phyloP scores from a whole-genome alignment of 2,329 filamentous ascomycete species.

The Talaromyces sp. region DNA sequence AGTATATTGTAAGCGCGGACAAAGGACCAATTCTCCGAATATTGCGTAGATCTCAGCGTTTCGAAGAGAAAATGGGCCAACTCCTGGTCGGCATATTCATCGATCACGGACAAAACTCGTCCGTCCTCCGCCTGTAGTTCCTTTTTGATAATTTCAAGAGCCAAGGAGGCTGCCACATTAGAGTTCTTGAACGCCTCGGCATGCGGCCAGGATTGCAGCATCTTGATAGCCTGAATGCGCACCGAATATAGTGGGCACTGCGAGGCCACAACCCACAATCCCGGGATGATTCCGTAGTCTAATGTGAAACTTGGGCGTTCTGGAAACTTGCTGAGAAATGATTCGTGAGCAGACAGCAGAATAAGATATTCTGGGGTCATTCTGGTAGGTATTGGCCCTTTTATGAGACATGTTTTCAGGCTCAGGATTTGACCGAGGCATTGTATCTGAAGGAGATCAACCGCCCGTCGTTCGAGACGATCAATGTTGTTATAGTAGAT shows the following conservation, averaged over 20 bases:
- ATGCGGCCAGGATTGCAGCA: conserved; percentile 11
- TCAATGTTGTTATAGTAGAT: background rate
- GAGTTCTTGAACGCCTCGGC: conserved; percentile 2
- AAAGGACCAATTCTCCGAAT: background rate
- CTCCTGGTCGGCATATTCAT: background rate
- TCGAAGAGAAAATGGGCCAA: background rate
- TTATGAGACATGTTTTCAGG: background rate
- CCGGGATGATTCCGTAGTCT: conserved; percentile 8
- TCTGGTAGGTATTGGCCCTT: background rate
- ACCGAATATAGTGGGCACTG: conserved; percentile 1
- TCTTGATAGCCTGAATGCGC: conserved; percentile 8
- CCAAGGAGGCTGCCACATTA: conserved; percentile 11
- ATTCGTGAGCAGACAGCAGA: background rate
- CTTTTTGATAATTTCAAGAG: background rate
- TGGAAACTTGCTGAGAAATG: background rate
- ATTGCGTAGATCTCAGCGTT: background rate
- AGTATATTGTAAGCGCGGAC: background rate
- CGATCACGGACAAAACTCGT: background rate
- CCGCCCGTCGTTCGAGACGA: background rate
- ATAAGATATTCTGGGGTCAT: background rate
- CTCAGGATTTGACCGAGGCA: background rate
- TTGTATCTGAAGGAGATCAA: background rate
- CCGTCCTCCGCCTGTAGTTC: background rate
- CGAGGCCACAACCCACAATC: background rate
- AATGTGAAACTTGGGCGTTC: conserved; percentile 7